A percentile compares a stretch with the other conserved stretches of the same genome.
phyloP scores from a whole-genome alignment of 2,329 filamentous ascomycete genomes.

The Beauveria asiatica region DNA sequence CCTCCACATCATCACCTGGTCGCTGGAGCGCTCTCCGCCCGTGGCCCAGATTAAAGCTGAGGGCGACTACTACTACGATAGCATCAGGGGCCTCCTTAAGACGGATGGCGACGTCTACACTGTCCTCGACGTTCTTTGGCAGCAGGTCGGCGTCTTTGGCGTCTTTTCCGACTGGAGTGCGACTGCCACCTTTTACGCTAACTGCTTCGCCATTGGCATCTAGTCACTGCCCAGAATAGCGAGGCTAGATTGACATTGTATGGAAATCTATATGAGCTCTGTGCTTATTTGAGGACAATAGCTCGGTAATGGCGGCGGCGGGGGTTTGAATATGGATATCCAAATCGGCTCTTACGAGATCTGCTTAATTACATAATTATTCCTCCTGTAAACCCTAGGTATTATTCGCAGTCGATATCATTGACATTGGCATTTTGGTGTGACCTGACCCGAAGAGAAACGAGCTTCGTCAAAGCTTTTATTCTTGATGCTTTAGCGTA shows the following conservation, averaged over 20 bases:
- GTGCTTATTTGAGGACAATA: too few relatives aligned
- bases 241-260: not conserved
- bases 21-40: slow-evolving; percentile 56
- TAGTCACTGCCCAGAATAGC: not conserved
- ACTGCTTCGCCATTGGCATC: slow-evolving; percentile 46
- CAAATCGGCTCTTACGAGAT: too few relatives aligned
- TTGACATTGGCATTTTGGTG: too few relatives aligned
- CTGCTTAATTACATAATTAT: too few relatives aligned
- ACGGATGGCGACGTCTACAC: slow-evolving; percentile 60
- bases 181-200: slow-evolving; percentile 63
- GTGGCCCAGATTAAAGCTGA: slow-evolving; percentile 37
- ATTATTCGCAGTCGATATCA: too few relatives aligned
- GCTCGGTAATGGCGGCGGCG: too few relatives aligned
- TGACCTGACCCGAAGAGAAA: too few relatives aligned
- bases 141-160: slow-evolving; percentile 50
- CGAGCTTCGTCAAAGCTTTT: too few relatives aligned
- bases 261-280: not conserved
- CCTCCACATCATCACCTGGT: slow-evolving; percentile 60
- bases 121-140: slow-evolving; percentile 55
- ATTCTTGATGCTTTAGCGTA: too few relatives aligned
- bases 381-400: too few relatives aligned
- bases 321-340: too few relatives aligned
- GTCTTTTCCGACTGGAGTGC: slow-evolving; percentile 65
- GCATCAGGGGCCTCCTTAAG: slow-evolving; percentile 44
- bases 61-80: slow-evolving; percentile 47